Conservation (phyloP, 176 grass and related monocot genomes). For the Avena insularis region DNA sequence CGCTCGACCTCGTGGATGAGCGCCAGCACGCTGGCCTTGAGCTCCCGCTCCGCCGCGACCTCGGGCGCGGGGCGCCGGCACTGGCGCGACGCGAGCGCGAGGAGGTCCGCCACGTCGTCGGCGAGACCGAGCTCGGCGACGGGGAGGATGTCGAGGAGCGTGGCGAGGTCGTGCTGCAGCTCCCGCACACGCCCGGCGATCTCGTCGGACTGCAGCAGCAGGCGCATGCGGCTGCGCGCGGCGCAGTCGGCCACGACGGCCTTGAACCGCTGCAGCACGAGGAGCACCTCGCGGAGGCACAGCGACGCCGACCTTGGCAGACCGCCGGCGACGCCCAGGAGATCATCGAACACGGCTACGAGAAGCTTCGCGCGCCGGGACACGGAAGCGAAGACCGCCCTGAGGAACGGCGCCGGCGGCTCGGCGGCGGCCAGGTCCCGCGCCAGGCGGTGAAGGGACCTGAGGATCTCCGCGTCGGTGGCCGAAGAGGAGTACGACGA, state of each 20-base stretch:
- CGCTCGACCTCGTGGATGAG: conserved; percentile 74
- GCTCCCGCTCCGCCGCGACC: conserved; percentile 31
- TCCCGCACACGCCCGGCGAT: conserved; percentile 59
- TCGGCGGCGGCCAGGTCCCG: conserved; percentile 62
- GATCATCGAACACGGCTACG: conserved; percentile 70
- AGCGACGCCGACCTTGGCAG: conserved; percentile 69
- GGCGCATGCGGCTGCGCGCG: conserved; percentile 64
- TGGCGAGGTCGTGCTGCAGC: conserved; percentile 84
- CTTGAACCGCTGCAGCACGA: conserved; percentile 92
- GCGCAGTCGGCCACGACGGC: conserved; percentile 64
- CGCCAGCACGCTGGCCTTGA: conserved; percentile 65
- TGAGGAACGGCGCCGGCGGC: conserved; percentile 53
- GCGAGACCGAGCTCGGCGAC: conserved; percentile 58
- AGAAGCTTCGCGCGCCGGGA: conserved; percentile 60
- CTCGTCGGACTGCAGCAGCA: conserved; percentile 75
- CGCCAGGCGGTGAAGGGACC: conserved; percentile 72
- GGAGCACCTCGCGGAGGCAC: conserved; percentile 78
- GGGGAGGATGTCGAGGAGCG: conserved; percentile 79
- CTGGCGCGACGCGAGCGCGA: conserved; percentile 71
- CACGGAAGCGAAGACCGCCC: conserved; percentile 52
- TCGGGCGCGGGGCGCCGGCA: conserved; percentile 46
- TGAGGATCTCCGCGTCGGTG: conserved; percentile 63
- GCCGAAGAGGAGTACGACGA: conserved; percentile 55
- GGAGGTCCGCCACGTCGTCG: conserved; percentile 73
- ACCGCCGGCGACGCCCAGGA: neutral